phyloP scores from a whole-genome alignment of 139 green algal species.

The Chlamydomonas sp. region DNA sequence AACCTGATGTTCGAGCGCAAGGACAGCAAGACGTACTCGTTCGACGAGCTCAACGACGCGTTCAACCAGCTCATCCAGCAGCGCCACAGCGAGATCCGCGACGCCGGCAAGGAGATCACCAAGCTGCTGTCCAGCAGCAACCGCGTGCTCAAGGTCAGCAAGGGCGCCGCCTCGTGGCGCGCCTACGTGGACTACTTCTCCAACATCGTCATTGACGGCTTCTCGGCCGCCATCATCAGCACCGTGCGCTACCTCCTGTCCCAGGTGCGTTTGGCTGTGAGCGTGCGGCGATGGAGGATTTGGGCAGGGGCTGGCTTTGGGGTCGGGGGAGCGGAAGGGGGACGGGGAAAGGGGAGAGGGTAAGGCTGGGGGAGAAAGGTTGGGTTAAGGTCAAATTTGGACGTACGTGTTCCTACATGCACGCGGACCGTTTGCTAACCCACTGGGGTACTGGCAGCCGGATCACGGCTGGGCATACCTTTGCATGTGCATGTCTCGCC shows the following conservation, averaged over 20 bases:
- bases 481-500: too few relatives aligned
- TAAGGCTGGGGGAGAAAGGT: too few relatives aligned
- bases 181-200: slow-evolving; percentile 87
- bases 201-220: slow-evolving; percentile 87
- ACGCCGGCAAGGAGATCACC: slow-evolving; percentile 82
- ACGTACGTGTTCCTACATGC: too few relatives aligned
- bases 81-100: slow-evolving; percentile 71
- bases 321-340: too few relatives aligned
- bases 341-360: too few relatives aligned
- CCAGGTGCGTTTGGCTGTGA: slow-evolving; percentile 16
- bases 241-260: slow-evolving; percentile 64
- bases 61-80: slow-evolving; percentile 64
- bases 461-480: too few relatives aligned
- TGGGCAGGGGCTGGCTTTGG: too few relatives aligned
- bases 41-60: slow-evolving; percentile 79
- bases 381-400: too few relatives aligned
- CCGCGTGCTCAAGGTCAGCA: slow-evolving; percentile 81
- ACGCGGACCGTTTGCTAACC: too few relatives aligned
- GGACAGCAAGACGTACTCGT: slow-evolving; percentile 81
- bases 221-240: slow-evolving; percentile 74
- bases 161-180: slow-evolving; percentile 75
- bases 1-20: slow-evolving; percentile 92
- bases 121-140: slow-evolving; percentile 84
- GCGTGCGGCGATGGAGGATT: too few relatives aligned
- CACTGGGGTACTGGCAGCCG: too few relatives aligned